A percentile compares a stretch with the other conserved stretches of the same genome.
Conservation (phyloP, 768 basidiomycete species). For the Cystoderma amianthinum region DNA sequence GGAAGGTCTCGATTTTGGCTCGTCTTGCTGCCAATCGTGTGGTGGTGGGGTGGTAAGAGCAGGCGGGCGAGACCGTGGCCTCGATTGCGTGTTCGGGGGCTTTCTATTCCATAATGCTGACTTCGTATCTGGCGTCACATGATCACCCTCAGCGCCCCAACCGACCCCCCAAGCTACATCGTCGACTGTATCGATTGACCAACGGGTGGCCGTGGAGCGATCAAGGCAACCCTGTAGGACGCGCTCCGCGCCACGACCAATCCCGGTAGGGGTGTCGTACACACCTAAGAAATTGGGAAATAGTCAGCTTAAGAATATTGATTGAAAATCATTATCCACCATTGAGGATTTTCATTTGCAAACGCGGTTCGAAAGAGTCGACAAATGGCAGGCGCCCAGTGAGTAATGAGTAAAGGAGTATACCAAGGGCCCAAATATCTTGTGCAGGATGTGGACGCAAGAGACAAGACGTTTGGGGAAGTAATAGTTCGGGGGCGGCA, state of each 20-base stretch:
- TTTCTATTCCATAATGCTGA: too few relatives aligned
- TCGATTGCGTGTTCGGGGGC: slow-evolving; percentile 5
- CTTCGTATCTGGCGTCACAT: slow-evolving; percentile 24
- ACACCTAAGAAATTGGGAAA: slow-evolving; percentile 35
- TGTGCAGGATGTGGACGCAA: slow-evolving; percentile 60
- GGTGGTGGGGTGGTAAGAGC: not conserved
- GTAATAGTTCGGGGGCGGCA: slow-evolving; percentile 81
- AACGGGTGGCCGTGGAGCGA: slow-evolving; percentile 50
- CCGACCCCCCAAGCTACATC: slow-evolving; percentile 79
- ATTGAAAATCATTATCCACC: slow-evolving; percentile 37
- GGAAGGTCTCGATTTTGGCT: slow-evolving; percentile 16
- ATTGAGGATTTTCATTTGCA: slow-evolving; percentile 87
- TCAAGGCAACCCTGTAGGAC: slow-evolving; percentile 81
- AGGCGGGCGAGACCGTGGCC: not conserved
- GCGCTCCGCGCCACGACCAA: slow-evolving; percentile 56
- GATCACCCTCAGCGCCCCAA: slow-evolving; percentile 51
- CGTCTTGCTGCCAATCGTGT: slow-evolving; percentile 19
- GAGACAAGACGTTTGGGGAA: slow-evolving; percentile 39
- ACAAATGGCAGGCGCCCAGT: slow-evolving; percentile 81
- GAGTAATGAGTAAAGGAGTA: slow-evolving; percentile 81
- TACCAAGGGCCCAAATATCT: slow-evolving; percentile 95
- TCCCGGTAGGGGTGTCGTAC: slow-evolving; percentile 48
- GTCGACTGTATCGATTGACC: slow-evolving; percentile 79
- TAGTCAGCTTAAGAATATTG: slow-evolving; percentile 5
- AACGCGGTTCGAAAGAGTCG: slow-evolving; percentile 85